These are phyloP conservation scores for Martensiomyces pterosporus DNA, from an alignment of 192 early-diverging fungal genomes.

Conservation along the genomic window DNA sequence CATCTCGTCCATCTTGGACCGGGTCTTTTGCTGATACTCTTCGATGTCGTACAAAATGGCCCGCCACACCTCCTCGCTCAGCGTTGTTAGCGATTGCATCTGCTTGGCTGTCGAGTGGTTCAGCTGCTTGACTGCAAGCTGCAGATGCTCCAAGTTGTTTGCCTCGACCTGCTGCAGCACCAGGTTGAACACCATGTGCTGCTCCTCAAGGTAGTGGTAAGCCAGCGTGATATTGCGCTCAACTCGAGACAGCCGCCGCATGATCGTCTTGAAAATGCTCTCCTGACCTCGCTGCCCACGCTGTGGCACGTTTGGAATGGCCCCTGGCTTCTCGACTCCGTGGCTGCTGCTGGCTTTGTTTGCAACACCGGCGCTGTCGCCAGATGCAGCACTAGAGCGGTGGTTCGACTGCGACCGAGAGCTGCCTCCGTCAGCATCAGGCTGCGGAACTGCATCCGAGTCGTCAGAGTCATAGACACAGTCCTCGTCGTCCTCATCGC, in stretches of 20 bases:
- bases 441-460: neutral
- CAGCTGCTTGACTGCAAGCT: slow-evolving; percentile 60
- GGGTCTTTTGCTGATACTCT: slow-evolving; percentile 47
- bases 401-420: too few relatives aligned
- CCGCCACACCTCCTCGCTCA: slow-evolving; percentile 53
- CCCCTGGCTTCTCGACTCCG: neutral
- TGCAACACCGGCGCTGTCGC: slow-evolving; percentile 1
- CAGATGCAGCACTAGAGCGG: too few relatives aligned
- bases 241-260: slow-evolving; percentile 72
- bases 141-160: slow-evolving; percentile 59
- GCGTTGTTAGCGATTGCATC: slow-evolving; percentile 58
- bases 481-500: neutral
- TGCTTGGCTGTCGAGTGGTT: slow-evolving; percentile 61
- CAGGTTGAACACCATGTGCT: slow-evolving; percentile 66
- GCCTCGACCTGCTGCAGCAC: slow-evolving; percentile 58
- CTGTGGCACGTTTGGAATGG: slow-evolving; percentile 2
- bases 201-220: slow-evolving; percentile 72
- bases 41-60: slow-evolving; percentile 51
- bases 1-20: slow-evolving; percentile 33
- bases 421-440: slow-evolving; percentile 1
- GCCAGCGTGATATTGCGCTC: slow-evolving; percentile 78
- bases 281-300: slow-evolving; percentile 57
- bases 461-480: neutral
- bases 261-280: slow-evolving; percentile 86
- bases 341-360: slow-evolving; percentile 9